A percentile compares a stretch with the other conserved stretches of the same genome.
Conservation (phyloP, 2,329 filamentous ascomycete species). For the Colletotrichum cereale region DNA sequence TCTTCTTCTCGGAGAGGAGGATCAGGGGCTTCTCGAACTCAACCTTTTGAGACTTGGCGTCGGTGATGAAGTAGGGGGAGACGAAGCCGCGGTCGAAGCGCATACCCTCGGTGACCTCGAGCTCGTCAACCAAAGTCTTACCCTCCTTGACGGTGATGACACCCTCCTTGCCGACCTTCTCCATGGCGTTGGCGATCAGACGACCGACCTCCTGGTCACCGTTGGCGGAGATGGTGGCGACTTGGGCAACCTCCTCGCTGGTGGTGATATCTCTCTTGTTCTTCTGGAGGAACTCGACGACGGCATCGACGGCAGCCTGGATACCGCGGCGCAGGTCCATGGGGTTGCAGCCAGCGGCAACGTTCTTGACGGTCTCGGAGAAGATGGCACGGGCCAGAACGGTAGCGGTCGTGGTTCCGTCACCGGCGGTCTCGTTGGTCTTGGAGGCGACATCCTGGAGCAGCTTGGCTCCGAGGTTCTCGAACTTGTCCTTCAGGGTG, state of each 20-base stretch:
- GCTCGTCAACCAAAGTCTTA: constrained; percentile 97
- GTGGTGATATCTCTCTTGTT: constrained; percentile 99
- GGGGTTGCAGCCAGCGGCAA: constrained; percentile 98
- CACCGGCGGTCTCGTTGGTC: constrained; percentile 99
- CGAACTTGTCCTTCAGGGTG: constrained; percentile 97
- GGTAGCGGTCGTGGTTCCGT: constrained; percentile 97
- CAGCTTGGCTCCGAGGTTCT: constrained; percentile 97
- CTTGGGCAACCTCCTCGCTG: constrained; percentile 95
- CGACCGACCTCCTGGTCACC: constrained; percentile 95
- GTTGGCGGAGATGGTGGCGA: constrained; percentile 98
- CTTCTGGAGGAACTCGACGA: constrained; percentile 92
- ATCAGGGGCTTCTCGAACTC: constrained; percentile 99
- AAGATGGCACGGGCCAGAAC: constrained; percentile 98
- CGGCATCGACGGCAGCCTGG: constrained; percentile 94
- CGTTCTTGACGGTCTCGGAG: constrained; percentile 99
- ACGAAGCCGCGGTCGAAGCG: constrained; percentile 99
- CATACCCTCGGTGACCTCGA: constrained; percentile 99
- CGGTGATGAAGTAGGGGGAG: constrained; percentile 99
- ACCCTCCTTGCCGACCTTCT: constrained; percentile 99
- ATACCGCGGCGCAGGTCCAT: constrained; percentile 99
- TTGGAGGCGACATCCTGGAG: constrained; percentile 98
- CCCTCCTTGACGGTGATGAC: constrained; percentile 99
- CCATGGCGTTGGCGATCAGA: constrained; percentile 98
- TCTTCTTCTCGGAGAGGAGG: constrained; percentile 99
- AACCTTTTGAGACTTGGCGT: constrained; percentile 97